Conservation (phyloP, 2,329 filamentous ascomycete genomes). For the Colletotrichum incanum region DNA sequence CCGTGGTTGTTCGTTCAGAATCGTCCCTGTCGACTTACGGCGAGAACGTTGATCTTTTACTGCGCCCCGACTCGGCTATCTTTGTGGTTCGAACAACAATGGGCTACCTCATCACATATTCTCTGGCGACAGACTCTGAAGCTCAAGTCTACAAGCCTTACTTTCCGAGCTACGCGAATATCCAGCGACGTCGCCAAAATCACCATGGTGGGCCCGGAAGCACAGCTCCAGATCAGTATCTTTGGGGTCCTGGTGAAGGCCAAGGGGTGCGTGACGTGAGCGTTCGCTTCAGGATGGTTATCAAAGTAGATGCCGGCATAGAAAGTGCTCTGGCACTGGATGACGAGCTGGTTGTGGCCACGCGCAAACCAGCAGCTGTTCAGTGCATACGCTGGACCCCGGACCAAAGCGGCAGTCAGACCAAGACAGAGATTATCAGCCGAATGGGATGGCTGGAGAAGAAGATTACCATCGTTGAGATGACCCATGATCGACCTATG, state of each 20-base stretch:
- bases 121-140: constrained; percentile 86
- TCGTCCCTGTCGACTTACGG: constrained; percentile 88
- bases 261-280: constrained; percentile 88
- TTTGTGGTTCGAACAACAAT: constrained; percentile 89
- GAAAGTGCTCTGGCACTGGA: constrained; percentile 89
- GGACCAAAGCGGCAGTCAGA: constrained; percentile 86
- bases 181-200: constrained; percentile 74
- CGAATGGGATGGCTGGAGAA: constrained; percentile 90
- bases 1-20: constrained; percentile 85
- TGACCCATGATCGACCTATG: constrained; percentile 97
- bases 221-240: constrained; percentile 71
- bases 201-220: constrained; percentile 72
- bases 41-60: constrained; percentile 84
- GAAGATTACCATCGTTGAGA: constrained; percentile 82
- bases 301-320: constrained; percentile 97
- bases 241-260: constrained; percentile 86
- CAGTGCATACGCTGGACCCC: constrained; percentile 97
- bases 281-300: constrained; percentile 95
- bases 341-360: constrained; percentile 93
- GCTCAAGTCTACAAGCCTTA: constrained; percentile 88
- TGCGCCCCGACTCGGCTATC: constrained; percentile 93
- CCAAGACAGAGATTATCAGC: constrained; percentile 89
- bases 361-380: constrained; percentile 90
- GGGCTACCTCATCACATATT: constrained; percentile 95
- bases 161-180: constrained; percentile 78